phyloP scores from a whole-genome alignment of 2,329 filamentous ascomycete species.

The Cylindrodendrum hubeiense region DNA sequence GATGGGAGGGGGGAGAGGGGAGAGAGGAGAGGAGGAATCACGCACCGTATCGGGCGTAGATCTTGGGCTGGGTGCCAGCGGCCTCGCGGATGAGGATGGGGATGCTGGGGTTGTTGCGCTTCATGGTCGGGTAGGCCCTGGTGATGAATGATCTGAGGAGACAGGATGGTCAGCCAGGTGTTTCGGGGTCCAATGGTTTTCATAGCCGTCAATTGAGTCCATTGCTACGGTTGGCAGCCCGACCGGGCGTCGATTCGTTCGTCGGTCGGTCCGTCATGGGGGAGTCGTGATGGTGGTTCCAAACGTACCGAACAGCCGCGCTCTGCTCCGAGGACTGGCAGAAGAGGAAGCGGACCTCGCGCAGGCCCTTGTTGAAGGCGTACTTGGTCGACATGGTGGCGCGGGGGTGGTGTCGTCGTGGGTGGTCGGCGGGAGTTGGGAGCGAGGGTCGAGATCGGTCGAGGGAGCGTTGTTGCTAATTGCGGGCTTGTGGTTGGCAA shows the following conservation, averaged over 20 bases:
- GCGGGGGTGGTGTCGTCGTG: conserved; percentile 1
- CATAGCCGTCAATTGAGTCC: not conserved
- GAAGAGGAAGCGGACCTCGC: conserved; percentile 97
- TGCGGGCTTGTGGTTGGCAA: conserved; percentile 47
- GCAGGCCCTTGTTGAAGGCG: conserved; percentile 87
- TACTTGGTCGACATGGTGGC: conserved; percentile 88
- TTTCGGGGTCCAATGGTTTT: not conserved
- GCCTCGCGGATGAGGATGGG: conserved; percentile 97
- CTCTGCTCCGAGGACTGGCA: conserved; percentile 95
- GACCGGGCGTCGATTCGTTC: not conserved
- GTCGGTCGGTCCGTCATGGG: not conserved
- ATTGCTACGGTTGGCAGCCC: not conserved
- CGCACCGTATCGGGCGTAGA: conserved; percentile 93
- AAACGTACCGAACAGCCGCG: conserved; percentile 83
- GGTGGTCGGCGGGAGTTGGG: not conserved
- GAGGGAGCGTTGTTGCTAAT: conserved; percentile 41
- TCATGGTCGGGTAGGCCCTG: conserved; percentile 96
- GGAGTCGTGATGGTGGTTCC: not conserved
- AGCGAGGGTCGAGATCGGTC: conserved; percentile 1
- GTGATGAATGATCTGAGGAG: conserved; percentile 83
- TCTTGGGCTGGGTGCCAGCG: conserved; percentile 82
- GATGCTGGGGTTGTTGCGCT: conserved; percentile 95
- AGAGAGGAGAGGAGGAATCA: not conserved
- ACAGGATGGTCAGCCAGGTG: conserved; percentile 29
- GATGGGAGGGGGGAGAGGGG: not conserved